Percentiles rank a stretch among this genome's conserved stretches.
phyloP scores from a whole-genome alignment of 345 rosid species.

The Carallia pectinifolia region DNA sequence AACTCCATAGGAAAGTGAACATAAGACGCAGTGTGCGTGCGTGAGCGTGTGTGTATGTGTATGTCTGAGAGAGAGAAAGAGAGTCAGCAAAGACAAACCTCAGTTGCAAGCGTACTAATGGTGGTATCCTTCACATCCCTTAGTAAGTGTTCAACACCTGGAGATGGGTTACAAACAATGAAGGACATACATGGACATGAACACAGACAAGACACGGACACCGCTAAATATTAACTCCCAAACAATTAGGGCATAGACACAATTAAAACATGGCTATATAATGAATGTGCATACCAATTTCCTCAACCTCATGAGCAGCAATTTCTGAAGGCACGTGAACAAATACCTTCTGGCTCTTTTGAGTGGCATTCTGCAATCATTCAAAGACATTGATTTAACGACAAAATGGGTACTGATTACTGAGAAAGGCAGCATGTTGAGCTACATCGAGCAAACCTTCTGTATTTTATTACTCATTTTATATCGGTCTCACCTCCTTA shows the following conservation, averaged over 20 bases:
- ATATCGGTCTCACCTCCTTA: constrained; percentile 53
- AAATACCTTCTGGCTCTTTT: constrained; percentile 80
- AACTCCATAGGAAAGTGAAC: too few species aligned
- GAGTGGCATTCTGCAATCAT: constrained; percentile 68
- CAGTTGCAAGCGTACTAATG: constrained; percentile 80
- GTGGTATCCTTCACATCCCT: constrained; percentile 91
- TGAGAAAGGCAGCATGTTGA: background rate
- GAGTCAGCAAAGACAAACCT: constrained; percentile 35
- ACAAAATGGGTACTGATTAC: background rate
- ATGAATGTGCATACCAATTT: constrained; percentile 56
- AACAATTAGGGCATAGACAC: too few species aligned
- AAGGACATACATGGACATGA: background rate
- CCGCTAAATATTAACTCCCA: too few species aligned
- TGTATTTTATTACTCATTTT: background rate
- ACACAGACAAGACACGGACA: too few species aligned
- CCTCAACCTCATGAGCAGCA: constrained; percentile 89
- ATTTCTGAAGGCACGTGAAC: constrained; percentile 77
- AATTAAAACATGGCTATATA: background rate
- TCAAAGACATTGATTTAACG: background rate
- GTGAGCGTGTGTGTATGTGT: too few species aligned
- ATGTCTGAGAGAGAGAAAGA: too few species aligned
- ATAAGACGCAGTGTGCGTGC: too few species aligned
- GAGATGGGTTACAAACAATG: background rate
- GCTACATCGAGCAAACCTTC: background rate
- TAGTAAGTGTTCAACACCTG: constrained; percentile 80